Percentiles rank a stretch among this genome's conserved stretches.
These are phyloP conservation scores for Lasiosphaeris hirsuta DNA, from an alignment of 495 filamentous ascomycete genomes.

Conservation along the genomic window DNA sequence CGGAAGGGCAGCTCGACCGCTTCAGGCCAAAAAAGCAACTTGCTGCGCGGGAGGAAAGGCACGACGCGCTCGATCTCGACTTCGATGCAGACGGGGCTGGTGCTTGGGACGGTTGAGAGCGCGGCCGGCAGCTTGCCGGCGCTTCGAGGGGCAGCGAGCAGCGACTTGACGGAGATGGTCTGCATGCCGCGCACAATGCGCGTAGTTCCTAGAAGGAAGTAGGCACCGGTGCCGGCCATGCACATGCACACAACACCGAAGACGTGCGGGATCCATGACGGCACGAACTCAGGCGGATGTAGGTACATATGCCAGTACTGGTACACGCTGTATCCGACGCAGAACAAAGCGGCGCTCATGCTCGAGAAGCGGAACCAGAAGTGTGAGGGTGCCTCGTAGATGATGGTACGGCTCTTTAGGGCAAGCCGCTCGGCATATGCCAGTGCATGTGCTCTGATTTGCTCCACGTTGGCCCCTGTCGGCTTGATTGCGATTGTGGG, in stretches of 20 bases:
- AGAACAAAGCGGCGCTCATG: slow-evolving; percentile 54
- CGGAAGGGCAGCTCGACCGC: slow-evolving; percentile 37
- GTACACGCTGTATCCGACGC: slow-evolving; percentile 54
- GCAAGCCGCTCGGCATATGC: slow-evolving; percentile 46
- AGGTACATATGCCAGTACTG: slow-evolving; percentile 49
- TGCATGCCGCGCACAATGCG: slow-evolving; percentile 42
- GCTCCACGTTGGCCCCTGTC: no score
- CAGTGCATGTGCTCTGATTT: neutral
- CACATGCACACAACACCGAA: slow-evolving; percentile 43
- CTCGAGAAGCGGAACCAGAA: slow-evolving; percentile 54
- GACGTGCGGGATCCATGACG: slow-evolving; percentile 41
- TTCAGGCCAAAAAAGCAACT: slow-evolving; percentile 30
- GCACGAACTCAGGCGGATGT: slow-evolving; percentile 40
- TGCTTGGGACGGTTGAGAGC: neutral
- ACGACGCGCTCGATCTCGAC: slow-evolving; percentile 34
- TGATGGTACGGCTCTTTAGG: slow-evolving; percentile 40
- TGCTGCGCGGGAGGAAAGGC: slow-evolving; percentile 35
- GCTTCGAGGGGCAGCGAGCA: neutral
- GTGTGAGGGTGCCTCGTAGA: slow-evolving; percentile 64
- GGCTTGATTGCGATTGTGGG: neutral
- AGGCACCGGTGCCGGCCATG: slow-evolving; percentile 46
- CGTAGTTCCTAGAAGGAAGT: slow-evolving; percentile 41
- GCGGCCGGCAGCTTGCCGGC: neutral
- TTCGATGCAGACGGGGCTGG: slow-evolving; percentile 33
- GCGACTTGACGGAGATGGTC: slow-evolving; percentile 25